Conservation (phyloP, 2,329 filamentous ascomycete species). For the Clonostachys chloroleuca region DNA sequence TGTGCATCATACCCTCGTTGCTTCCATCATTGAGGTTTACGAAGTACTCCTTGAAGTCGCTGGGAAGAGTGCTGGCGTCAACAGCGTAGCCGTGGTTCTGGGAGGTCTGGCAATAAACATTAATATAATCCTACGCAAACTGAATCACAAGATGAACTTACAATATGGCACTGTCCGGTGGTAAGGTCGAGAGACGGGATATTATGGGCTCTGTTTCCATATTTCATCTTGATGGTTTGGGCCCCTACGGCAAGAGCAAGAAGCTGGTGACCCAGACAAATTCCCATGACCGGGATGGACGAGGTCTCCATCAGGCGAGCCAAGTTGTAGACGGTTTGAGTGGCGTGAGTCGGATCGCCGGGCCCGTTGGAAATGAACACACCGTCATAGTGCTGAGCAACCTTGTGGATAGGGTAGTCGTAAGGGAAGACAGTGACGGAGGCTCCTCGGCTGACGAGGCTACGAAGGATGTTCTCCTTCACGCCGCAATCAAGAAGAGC, state of each 20-base stretch:
- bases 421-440: conserved; percentile 94
- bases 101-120: conserved; percentile 48
- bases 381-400: conserved; percentile 94
- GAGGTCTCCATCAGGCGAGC: conserved; percentile 86
- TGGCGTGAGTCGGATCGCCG: conserved; percentile 95
- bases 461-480: conserved; percentile 99
- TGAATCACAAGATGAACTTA: too few relatives aligned
- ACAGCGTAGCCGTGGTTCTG: conserved; percentile 99
- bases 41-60: conserved; percentile 96
- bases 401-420: conserved; percentile 97
- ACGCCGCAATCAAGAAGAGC: conserved; percentile 97
- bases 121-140: too few relatives aligned
- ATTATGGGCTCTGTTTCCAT: conserved; percentile 98
- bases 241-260: conserved; percentile 86
- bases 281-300: conserved; percentile 91
- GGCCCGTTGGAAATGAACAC: conserved; percentile 99
- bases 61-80: conserved; percentile 74
- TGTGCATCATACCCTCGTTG: conserved; percentile 98
- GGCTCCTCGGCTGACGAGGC: conserved; percentile 84
- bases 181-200: conserved; percentile 93
- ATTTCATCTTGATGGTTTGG: conserved; percentile 95
- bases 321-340: conserved; percentile 90
- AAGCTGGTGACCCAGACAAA: conserved; percentile 96
- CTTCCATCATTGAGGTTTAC: conserved; percentile 80
- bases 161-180: conserved; percentile 94